These are phyloP conservation scores for Botrytis cinerea DNA, from an alignment of 2,329 filamentous ascomycete species.

Conservation along the genomic window DNA sequence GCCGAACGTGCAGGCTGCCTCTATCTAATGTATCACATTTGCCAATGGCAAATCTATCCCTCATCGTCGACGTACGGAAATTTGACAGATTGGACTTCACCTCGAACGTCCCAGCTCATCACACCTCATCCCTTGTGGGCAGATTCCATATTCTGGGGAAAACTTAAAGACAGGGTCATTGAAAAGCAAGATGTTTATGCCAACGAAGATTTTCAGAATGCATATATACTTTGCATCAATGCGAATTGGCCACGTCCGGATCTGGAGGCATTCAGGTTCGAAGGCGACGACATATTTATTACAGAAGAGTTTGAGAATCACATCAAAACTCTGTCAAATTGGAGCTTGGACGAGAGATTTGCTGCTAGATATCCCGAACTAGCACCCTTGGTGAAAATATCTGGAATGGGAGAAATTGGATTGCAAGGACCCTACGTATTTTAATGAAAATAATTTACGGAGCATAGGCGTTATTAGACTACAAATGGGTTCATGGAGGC, in stretches of 20 bases:
- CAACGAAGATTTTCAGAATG: slow-evolving; percentile 44
- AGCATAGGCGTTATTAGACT: not conserved
- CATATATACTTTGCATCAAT: slow-evolving; percentile 43
- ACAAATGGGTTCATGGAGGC: not conserved
- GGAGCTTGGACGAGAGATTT: slow-evolving; percentile 37
- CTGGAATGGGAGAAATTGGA: not conserved
- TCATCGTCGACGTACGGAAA: slow-evolving; percentile 29
- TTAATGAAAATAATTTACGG: not conserved
- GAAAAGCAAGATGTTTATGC: slow-evolving; percentile 44
- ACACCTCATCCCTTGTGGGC: slow-evolving; percentile 42
- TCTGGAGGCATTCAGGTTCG: slow-evolving; percentile 30
- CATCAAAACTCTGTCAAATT: slow-evolving; percentile 32
- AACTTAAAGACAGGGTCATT: slow-evolving; percentile 44
- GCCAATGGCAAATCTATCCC: slow-evolving; percentile 37
- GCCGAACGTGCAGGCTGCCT: slow-evolving; percentile 32
- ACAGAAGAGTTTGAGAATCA: slow-evolving; percentile 34
- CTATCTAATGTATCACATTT: slow-evolving; percentile 32
- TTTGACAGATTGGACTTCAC: slow-evolving; percentile 34
- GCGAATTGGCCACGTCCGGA: slow-evolving; percentile 43
- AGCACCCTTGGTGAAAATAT: slow-evolving; percentile 21
- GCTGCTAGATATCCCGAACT: slow-evolving; percentile 36
- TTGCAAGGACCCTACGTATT: not conserved
- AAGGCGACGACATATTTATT: slow-evolving; percentile 31
- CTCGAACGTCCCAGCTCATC: slow-evolving; percentile 37
- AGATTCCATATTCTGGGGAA: slow-evolving; percentile 42